A percentile compares a stretch with the other conserved stretches of the same genome.
Conservation (phyloP, 1,284 basidiomycete genomes). For the Puccinia novopanici region DNA sequence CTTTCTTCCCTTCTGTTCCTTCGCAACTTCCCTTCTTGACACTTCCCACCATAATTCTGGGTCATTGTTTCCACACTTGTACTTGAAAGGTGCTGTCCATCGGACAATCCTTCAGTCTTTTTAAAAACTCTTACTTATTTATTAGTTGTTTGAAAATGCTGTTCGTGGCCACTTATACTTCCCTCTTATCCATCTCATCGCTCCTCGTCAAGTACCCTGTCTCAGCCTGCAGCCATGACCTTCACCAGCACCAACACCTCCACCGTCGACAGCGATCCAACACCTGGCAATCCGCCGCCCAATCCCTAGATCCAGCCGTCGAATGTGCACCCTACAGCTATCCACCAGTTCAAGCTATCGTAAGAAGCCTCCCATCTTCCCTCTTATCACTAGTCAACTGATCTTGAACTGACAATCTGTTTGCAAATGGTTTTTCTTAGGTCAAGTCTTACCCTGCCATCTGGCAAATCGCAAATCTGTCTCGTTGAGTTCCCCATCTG, state of each 20-base stretch:
- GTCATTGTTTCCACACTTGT: too few species aligned
- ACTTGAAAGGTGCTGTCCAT: too few species aligned
- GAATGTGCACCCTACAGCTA: constrained; percentile 47
- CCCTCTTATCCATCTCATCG: neutral
- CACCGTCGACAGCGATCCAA: constrained; percentile 31
- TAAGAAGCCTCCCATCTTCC: too few species aligned
- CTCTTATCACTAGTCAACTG: too few species aligned
- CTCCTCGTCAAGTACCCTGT: neutral
- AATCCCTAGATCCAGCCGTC: neutral
- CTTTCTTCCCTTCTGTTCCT: too few species aligned
- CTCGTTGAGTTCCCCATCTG: constrained; percentile 18
- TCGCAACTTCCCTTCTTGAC: too few species aligned
- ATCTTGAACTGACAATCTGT: neutral
- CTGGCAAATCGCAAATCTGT: constrained; percentile 50
- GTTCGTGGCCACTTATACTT: neutral
- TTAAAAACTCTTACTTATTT: too few species aligned
- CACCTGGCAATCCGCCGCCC: constrained; percentile 30
- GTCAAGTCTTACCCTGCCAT: constrained; percentile 41
- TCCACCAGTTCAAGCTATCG: constrained; percentile 37
- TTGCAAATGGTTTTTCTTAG: constrained; percentile 14
- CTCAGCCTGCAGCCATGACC: constrained; percentile 24
- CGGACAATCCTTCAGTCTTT: too few species aligned
- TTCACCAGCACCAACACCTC: too few species aligned
- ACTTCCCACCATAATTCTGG: too few species aligned
- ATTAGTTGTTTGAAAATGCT: too few species aligned